Evolutionary conservation across 225 moss, liverwort and hornwort species (phyloP).

Genomic region (Ulota crispa): DNA sequence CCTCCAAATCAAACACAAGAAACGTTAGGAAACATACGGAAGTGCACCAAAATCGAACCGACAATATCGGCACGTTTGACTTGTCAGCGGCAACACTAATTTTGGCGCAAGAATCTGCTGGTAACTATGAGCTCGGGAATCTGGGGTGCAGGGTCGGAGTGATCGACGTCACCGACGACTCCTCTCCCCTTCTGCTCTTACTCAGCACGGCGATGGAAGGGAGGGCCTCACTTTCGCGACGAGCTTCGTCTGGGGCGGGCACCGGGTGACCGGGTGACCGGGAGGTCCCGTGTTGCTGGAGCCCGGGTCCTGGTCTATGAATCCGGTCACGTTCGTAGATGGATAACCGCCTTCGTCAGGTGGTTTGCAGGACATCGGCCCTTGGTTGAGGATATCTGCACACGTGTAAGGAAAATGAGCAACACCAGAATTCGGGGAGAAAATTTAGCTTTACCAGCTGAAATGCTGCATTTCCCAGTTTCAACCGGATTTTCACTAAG

Average conservation of each 20-base stretch:
- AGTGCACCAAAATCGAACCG: neutral
- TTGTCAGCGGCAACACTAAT: neutral
- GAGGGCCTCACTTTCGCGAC: neutral
- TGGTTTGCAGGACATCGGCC: no score
- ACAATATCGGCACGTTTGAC: neutral
- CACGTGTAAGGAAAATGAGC: no score
- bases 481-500: no score
- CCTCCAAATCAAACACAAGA: neutral
- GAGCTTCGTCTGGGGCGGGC: neutral
- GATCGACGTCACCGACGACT: constrained; percentile 7
- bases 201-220: neutral
- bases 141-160: neutral
- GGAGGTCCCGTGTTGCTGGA: neutral
- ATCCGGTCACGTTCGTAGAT: neutral
- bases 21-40: neutral
- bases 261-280: neutral
- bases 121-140: neutral
- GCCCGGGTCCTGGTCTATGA: neutral
- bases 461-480: no score
- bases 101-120: neutral
- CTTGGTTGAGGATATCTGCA: no score
- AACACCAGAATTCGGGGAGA: no score
- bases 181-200: neutral
- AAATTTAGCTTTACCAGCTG: no score
- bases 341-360: neutral